These are phyloP conservation scores for Cetraspora pellucida DNA, from an alignment of 192 early-diverging fungal genomes.

Conservation along the genomic window DNA sequence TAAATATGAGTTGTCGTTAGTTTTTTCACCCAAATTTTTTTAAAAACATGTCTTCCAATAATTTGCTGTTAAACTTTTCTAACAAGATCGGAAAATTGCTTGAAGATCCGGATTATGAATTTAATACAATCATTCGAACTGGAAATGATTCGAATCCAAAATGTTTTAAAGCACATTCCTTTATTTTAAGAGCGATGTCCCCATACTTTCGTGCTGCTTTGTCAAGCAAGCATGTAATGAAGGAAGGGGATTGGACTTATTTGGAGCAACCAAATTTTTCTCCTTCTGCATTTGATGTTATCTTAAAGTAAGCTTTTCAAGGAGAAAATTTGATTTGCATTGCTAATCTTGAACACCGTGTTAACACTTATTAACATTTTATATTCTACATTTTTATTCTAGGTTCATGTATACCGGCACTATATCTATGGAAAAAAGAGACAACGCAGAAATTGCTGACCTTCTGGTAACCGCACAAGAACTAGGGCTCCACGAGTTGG, in stretches of 20 bases:
- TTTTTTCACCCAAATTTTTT: constrained; percentile 3
- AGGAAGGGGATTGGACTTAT: background rate
- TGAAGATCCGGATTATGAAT: constrained; percentile 1
- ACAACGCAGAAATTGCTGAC: background rate
- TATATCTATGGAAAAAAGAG: background rate
- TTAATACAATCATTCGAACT: constrained; percentile 3
- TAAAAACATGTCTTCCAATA: constrained; percentile 4
- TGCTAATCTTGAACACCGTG: too few relatives aligned
- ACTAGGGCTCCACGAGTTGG: background rate
- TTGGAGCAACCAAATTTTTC: constrained; percentile 3
- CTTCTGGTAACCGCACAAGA: background rate
- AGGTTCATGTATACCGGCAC: constrained; percentile 18
- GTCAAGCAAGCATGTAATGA: background rate
- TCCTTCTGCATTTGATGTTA: background rate
- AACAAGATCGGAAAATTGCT: constrained; percentile 4
- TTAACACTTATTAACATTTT: background rate
- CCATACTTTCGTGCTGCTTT: constrained; percentile 1
- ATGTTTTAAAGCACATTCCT: constrained; percentile 12
- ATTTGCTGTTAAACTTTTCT: background rate
- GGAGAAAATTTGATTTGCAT: background rate
- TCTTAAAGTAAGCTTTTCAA: constrained; percentile 6
- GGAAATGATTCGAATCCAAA: background rate
- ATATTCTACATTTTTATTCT: background rate
- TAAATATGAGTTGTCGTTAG: too few relatives aligned
- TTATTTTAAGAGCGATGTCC: background rate